phyloP scores from a whole-genome alignment of 179 eudicot genomes.

The Gypsophila paniculata region DNA sequence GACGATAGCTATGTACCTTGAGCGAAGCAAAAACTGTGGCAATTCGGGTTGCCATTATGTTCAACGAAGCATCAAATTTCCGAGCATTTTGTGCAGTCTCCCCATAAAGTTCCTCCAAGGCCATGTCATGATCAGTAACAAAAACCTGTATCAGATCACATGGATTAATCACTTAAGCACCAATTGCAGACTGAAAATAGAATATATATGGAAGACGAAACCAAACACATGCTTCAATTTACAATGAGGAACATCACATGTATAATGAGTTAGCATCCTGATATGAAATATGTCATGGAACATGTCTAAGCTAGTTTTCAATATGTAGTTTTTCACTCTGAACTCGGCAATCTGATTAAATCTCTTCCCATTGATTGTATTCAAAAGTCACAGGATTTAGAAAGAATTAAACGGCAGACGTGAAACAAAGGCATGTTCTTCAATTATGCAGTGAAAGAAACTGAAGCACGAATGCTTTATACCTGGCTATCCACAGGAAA shows the following conservation, averaged over 20 bases:
- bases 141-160: conserved; percentile 44
- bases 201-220: conserved; percentile 13
- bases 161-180: conserved; percentile 5
- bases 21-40: conserved; percentile 95
- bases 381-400: background rate
- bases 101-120: conserved; percentile 67
- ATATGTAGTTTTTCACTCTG: no score
- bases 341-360: no score
- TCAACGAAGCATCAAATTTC: conserved; percentile 58
- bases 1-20: conserved; percentile 49
- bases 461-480: conserved; percentile 10
- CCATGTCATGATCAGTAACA: conserved; percentile 76
- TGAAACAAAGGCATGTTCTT: background rate
- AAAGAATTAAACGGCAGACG: background rate
- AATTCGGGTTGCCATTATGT: conserved; percentile 64
- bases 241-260: background rate
- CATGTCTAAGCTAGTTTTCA: background rate
- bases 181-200: no score
- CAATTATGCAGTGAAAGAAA: background rate
- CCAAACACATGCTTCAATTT: background rate
- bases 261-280: background rate
- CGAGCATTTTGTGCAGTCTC: conserved; percentile 58
- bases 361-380: background rate
- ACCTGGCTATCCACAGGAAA: conserved; percentile 91
- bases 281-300: background rate